Base-by-base conservation (phyloP, 2,329 filamentous ascomycete genomes). In the Diaporthe australafricana region DNA sequence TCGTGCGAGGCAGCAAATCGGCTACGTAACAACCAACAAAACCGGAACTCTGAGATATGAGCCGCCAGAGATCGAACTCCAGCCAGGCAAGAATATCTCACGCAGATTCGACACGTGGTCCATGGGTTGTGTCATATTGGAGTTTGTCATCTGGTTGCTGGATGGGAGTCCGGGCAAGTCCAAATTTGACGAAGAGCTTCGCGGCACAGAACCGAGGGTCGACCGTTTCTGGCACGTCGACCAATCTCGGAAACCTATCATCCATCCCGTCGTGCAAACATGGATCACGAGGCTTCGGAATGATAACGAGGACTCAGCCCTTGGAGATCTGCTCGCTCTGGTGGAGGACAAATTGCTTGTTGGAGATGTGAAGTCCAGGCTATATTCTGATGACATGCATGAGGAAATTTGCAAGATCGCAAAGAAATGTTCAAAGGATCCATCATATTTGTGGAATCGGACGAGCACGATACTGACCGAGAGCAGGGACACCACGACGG, bases 101-200 rank as follows among this genome's bases (percentile, higher is more conserved):
- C 62, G 62, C 62, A 65, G 20, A 47, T 67, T 55, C 25, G 62
- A 70, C 50, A 40, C 60, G 9, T 70, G 68, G 68, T 70, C 62
- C 12, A 32, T 70, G 12, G 62, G 62, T 8, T 67, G 62, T 12
- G 40, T 70, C 20, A 40, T 66, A 7, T 20, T 70, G 42, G 68
- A 70, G 17, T 67, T 67, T 25, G 32, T 67, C 60, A 38, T 47
- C 17, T 70, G 68, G 68, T 42, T 70, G 9, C 7, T 30, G 5
- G 17, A 27, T 30, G 68, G 68, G 16, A 6, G 32, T 14, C 7
- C 3, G 8, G 60, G 60, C 42, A 22, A 20, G 40, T 9, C 22
- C 3, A 3, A 17, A 0, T 53, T 68, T n/a, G 7, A 68, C 6
- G 12, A 25, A 3, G 35, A 22, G 11, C 30, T 20, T 8, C n/a